Percentiles rank a stretch among this genome's conserved stretches.
Evolutionary conservation across 2,329 filamentous ascomycete species (phyloP).

Genomic region (Thielaviopsis musarum): DNA sequence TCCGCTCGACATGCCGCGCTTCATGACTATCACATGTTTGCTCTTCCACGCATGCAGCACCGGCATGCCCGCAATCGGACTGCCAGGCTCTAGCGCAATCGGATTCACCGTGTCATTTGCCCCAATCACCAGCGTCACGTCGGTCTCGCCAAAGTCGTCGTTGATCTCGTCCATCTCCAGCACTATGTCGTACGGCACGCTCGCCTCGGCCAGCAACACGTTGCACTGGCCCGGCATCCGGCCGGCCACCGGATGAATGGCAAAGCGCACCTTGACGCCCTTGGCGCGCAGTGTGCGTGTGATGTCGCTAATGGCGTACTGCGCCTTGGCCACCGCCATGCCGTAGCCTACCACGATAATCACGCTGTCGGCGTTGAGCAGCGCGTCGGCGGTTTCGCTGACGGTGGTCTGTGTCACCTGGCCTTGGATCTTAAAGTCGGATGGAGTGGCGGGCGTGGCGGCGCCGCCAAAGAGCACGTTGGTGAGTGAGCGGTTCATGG

Average conservation of each 20-base stretch:
- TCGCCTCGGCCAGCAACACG: conserved; percentile 73
- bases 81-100: conserved; percentile 68
- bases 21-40: conserved; percentile 87
- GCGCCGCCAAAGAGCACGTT: conserved; percentile 83
- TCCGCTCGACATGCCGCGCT: conserved; percentile 73
- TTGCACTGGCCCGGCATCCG: conserved; percentile 92
- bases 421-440: conserved; percentile 62
- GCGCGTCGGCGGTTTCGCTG: conserved; percentile 62
- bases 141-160: conserved; percentile 73
- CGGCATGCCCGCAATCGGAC: conserved; percentile 80
- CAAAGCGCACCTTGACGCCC: conserved; percentile 70
- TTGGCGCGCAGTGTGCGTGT: conserved; percentile 55
- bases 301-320: conserved; percentile 79
- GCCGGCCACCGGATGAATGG: conserved; percentile 78
- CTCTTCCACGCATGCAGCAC: conserved; percentile 88
- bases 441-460: conserved; percentile 36
- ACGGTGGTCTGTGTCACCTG: conserved; percentile 61
- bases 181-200: conserved; percentile 80
- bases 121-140: conserved; percentile 75
- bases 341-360: conserved; percentile 87
- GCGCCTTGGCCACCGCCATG: conserved; percentile 87
- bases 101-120: conserved; percentile 90
- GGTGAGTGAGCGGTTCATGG: conserved; percentile 80
- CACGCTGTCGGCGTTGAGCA: conserved; percentile 63
- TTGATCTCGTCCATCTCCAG: conserved; percentile 96